phyloP scores from a whole-genome alignment of 2,329 filamentous ascomycete species.

The Albophoma yamanashiensis region DNA sequence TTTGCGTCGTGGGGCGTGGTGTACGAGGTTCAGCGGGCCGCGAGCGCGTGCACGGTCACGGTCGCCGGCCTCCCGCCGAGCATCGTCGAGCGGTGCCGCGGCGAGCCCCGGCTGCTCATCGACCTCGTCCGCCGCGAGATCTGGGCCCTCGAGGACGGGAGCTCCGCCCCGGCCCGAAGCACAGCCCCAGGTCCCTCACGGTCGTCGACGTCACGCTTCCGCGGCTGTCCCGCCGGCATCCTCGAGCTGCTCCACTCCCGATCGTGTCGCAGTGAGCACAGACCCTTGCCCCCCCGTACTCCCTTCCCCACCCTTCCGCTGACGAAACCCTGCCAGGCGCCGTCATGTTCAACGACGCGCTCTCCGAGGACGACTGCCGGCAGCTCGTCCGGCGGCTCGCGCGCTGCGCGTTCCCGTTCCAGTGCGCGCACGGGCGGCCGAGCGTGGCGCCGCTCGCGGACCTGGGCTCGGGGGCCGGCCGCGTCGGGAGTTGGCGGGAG shows the following conservation, averaged over 20 bases:
- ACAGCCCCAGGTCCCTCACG: constrained; percentile 4
- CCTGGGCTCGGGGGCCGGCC: constrained; percentile 21
- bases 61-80: constrained; percentile 55
- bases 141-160: constrained; percentile 51
- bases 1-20: constrained; percentile 68
- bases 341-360: constrained; percentile 74
- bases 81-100: constrained; percentile 65
- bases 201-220: constrained; percentile 53
- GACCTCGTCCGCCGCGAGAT: constrained; percentile 65
- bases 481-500: constrained; percentile 16
- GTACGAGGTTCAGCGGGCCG: constrained; percentile 35
- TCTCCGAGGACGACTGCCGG: constrained; percentile 47
- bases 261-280: constrained; percentile 55
- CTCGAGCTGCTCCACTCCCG: constrained; percentile 67
- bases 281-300: too few species aligned
- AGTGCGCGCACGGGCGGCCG: constrained; percentile 70
- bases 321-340: constrained; percentile 32
- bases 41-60: constrained; percentile 20
- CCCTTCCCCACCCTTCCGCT: background rate
- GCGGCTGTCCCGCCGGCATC: constrained; percentile 63
- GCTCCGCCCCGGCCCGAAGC: constrained; percentile 3
- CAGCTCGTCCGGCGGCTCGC: constrained; percentile 46
- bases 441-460: constrained; percentile 54
- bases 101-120: constrained; percentile 61
- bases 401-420: constrained; percentile 62